Percentiles rank a stretch among this genome's conserved stretches.
Conservation (phyloP, 2,329 filamentous ascomycete genomes). For the Nigrospora oryzae region DNA sequence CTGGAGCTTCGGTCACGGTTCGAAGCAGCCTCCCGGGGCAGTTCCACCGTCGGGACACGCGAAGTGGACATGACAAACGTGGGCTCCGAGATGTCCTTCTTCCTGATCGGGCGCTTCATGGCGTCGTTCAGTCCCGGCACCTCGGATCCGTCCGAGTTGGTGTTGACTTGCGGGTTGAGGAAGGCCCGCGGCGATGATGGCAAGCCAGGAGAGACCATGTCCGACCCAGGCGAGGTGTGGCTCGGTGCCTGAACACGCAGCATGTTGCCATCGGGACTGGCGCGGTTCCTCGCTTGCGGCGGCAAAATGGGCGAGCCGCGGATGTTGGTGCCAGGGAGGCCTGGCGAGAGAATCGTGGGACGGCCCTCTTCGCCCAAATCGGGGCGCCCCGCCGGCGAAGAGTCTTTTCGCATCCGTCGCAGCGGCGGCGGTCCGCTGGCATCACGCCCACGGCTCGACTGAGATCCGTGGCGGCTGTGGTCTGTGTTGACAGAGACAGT, state of each 20-base stretch:
- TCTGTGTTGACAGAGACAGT: too few relatives aligned
- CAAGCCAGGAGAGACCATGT: slow-evolving; percentile 22
- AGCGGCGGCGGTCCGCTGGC: too few relatives aligned
- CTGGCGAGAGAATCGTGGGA: not conserved
- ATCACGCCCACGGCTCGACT: too few relatives aligned
- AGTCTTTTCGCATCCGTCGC: too few relatives aligned
- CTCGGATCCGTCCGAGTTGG: slow-evolving; percentile 12
- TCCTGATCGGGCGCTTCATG: slow-evolving; percentile 32
- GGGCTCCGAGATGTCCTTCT: slow-evolving; percentile 42
- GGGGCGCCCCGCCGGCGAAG: too few relatives aligned
- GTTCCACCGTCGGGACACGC: slow-evolving; percentile 32
- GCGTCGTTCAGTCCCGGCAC: slow-evolving; percentile 26
- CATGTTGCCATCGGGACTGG: too few relatives aligned
- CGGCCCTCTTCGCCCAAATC: too few relatives aligned
- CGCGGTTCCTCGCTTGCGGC: too few relatives aligned
- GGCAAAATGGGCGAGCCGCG: not conserved
- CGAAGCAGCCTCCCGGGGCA: slow-evolving; percentile 22
- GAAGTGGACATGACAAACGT: slow-evolving; percentile 36
- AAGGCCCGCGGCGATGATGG: slow-evolving; percentile 25
- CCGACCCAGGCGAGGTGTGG: slow-evolving; percentile 37
- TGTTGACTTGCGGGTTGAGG: slow-evolving; percentile 16
- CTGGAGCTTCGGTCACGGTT: slow-evolving; percentile 26
- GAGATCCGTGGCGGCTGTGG: too few relatives aligned
- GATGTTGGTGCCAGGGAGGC: not conserved
- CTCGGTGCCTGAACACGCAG: slow-evolving; percentile 11